Base-by-base conservation (phyloP, 1,139 yeast species). In the Scheffersomyces stambukii region DNA sequence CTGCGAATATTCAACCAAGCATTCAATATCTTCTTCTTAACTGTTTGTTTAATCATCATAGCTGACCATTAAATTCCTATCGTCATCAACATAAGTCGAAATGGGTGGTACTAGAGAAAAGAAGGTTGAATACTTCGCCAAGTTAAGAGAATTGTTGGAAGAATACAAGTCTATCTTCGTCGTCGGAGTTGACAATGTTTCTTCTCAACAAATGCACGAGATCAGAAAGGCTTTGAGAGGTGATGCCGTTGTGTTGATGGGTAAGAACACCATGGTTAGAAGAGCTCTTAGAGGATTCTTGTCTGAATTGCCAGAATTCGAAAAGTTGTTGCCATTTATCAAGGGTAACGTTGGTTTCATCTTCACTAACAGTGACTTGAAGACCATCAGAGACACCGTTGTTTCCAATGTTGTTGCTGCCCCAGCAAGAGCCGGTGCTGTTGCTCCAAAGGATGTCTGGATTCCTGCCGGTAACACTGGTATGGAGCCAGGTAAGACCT, bases 401-500 rank as follows among this genome's bases (percentile, higher is more conserved):
- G 61, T 82, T 52, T 66, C 84, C 57, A 91, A 93, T 86, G 91
- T 82, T 71, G 97, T 91, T 64, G 96, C 96, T 62, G 99, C 99
- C 59, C 99, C 99, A 70, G 99, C 99, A 59, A 89, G 89, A 76
- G 94, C 98, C 51, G 98, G 98, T 88, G 98, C 97, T 62, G 64
- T 88, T 64, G 96, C 99, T 59, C 98, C 97, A 69, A 81, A 69
- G 65, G 96, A 89, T 61, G 97, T 91, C 60, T 85, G 80, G 81
- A 83, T 91, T 55, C 94, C 95, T 67, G 97, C 97, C 56, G 95
- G 95, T 73, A 93, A 91, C 96, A 91, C 99, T 56, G 97, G 98
- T 83, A 89, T 93, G 96, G 98, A 91, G 77, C 99, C 99, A 70
- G 97, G 97, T 81, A 91, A 91, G 88, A 91, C 99, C 62, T 91